phyloP scores from a whole-genome alignment of 257 asterid species.

The Gentiana dahurica region DNA sequence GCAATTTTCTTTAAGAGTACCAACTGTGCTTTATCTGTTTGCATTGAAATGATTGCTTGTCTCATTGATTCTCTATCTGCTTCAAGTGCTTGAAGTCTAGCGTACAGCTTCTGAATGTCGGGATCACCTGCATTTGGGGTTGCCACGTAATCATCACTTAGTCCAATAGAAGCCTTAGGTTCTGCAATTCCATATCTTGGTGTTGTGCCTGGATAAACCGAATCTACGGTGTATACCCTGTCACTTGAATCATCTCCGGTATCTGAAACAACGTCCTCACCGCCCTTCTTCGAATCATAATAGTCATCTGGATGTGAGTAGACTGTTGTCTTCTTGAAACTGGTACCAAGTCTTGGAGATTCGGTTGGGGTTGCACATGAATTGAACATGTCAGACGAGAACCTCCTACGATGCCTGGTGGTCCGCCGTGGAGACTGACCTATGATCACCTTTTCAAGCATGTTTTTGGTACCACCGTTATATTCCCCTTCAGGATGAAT shows the following conservation, averaged over 20 bases:
- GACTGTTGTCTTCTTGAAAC: constrained; percentile 40
- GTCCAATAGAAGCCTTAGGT: constrained; percentile 41
- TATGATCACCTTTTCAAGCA: constrained; percentile 61
- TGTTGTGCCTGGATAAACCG: constrained; percentile 48
- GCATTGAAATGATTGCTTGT: constrained; percentile 71
- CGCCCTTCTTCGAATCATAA: constrained; percentile 32
- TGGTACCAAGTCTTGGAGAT: constrained; percentile 47
- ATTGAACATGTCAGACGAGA: constrained; percentile 45
- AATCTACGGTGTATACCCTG: constrained; percentile 82
- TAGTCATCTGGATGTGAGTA: constrained; percentile 35
- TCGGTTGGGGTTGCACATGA: constrained; percentile 34
- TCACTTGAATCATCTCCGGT: constrained; percentile 61
- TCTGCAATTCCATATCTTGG: constrained; percentile 23
- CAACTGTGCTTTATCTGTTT: constrained; percentile 86
- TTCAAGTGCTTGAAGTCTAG: constrained; percentile 87
- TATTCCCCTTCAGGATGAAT: constrained; percentile 50
- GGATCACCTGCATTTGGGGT: constrained; percentile 48
- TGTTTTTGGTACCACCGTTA: constrained; percentile 29
- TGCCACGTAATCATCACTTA: constrained; percentile 35
- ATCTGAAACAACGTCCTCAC: constrained; percentile 36
- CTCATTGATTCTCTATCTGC: constrained; percentile 99
- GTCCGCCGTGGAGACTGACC: constrained; percentile 68
- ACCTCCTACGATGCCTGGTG: constrained; percentile 50
- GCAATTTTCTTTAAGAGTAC: constrained; percentile 88
- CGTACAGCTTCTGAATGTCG: constrained; percentile 73